Evolutionary conservation across 2,329 filamentous ascomycete genomes (phyloP).

Genomic region (Leptographium radiaticola): DNA sequence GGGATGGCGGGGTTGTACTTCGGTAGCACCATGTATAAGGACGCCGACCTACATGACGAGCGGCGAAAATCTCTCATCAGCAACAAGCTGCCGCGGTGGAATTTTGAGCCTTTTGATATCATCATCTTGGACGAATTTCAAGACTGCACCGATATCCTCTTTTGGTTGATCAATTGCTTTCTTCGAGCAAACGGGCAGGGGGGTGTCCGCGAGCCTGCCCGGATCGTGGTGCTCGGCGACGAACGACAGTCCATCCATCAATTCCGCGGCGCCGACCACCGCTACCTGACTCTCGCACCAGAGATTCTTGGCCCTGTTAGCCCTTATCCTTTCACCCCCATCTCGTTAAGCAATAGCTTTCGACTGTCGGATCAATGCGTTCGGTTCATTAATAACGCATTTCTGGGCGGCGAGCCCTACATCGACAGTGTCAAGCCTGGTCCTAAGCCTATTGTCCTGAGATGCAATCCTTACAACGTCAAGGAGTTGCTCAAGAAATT

Average conservation of each 20-base stretch:
- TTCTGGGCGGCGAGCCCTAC: not conserved
- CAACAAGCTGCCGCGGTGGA: not conserved
- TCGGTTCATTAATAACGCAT: not conserved
- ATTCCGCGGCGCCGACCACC: not conserved
- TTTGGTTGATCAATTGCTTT: not conserved
- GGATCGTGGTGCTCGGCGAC: not conserved
- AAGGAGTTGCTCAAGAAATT: not conserved
- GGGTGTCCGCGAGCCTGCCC: not conserved
- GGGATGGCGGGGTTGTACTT: not conserved
- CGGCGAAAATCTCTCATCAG: not conserved
- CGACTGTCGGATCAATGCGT: not conserved
- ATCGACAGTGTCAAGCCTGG: not conserved
- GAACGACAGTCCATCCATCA: not conserved
- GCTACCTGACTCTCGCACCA: not conserved
- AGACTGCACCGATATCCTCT: not conserved
- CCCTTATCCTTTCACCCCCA: not conserved
- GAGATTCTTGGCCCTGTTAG: not conserved
- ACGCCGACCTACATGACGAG: not conserved
- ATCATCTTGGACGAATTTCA: not conserved
- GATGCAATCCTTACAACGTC: not conserved
- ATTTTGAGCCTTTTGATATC: not conserved
- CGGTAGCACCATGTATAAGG: not conserved
- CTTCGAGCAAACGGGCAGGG: not conserved
- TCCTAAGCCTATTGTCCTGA: not conserved
- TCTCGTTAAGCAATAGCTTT: not conserved